Base-by-base conservation (phyloP, 331 rosid genomes). In the Prunus yedoensis region DNA sequence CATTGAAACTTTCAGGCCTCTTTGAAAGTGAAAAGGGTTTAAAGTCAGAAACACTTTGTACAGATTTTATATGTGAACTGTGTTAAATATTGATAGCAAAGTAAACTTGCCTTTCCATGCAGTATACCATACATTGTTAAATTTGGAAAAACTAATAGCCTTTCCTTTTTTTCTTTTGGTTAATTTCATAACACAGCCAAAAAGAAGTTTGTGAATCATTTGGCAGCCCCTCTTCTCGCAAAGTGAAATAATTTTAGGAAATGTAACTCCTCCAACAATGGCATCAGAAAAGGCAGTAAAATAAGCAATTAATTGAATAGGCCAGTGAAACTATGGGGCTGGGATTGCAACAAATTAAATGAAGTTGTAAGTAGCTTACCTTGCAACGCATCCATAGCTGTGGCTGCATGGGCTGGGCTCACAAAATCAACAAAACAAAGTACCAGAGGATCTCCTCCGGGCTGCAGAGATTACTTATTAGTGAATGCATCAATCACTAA, bases 401-500 rank as follows among this genome's bases (percentile, higher is more conserved):
- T 94, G 51, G 99, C 97, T 59, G 97, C 99, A 81, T 94, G 97
- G 79, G 95, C 99, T 53, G 97, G 96, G 74, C 97, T 94, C 82
- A 83, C 71, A 81, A 94, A 94, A 84, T 94, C 99, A 52, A 94
- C 97, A 86, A 94, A 94, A 84, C 97, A 90, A 71, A 94, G 98
- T 57, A 94, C 89, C 87, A 94, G 78, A 16, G 96, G 93, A 77
- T 94, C 97, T 75, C 97, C 96, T 75, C 98, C 95, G 47, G 97
- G 93, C 98, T 94, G 97, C 88, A 87, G 41, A 84, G 45, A 66
- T 74, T 78, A 75, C 66, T 62, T 68, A 80, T 80, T 23, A 79
- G 80, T 73, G 74, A 85, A 68, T 78, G 71, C 68, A 77, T 57
- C 77, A 70, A 77, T 46, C 43, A 81, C 68, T 59, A 89, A 58